phyloP scores from a whole-genome alignment of 371 early-diverging fungal species.

The Umbelopsis sp. region DNA sequence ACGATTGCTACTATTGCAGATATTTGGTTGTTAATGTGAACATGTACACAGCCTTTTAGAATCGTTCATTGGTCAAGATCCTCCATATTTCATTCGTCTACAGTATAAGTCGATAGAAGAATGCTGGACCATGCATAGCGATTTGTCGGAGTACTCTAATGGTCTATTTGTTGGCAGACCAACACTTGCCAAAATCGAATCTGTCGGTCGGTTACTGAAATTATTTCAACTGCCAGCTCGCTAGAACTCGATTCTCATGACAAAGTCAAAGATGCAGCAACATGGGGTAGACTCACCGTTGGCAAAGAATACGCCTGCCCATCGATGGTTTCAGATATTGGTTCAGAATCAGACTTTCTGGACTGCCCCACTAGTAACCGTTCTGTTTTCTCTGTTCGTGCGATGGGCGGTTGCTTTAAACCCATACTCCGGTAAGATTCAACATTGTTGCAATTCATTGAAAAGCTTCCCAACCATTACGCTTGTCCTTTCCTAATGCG shows the following conservation, averaged over 20 bases:
- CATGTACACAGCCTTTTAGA: too few relatives aligned
- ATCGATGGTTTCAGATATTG: conserved; percentile 17
- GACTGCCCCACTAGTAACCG: conserved; percentile 40
- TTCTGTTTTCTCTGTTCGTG: conserved; percentile 66
- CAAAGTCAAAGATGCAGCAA: neutral
- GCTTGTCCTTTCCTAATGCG: neutral
- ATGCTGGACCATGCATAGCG: too few relatives aligned
- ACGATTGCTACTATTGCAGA: too few relatives aligned
- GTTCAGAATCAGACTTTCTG: conserved; percentile 40
- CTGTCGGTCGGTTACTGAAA: too few relatives aligned
- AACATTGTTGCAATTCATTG: neutral
- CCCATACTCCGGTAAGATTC: conserved; percentile 76
- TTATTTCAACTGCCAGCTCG: too few relatives aligned
- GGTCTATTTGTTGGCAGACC: too few relatives aligned
- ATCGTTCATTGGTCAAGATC: too few relatives aligned
- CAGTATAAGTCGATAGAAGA: too few relatives aligned
- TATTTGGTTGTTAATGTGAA: too few relatives aligned
- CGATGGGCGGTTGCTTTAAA: conserved; percentile 76
- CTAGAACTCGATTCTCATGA: neutral
- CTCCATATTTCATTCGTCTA: too few relatives aligned
- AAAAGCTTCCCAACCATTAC: neutral
- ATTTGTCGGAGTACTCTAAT: too few relatives aligned
- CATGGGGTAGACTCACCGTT: conserved; percentile 2
- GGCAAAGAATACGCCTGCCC: conserved; percentile 5
- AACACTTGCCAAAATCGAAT: too few relatives aligned